Percentiles rank a stretch among this genome's conserved stretches.
Conservation (phyloP, 2,329 filamentous ascomycete species). For the Nigrospora sphaerica region DNA sequence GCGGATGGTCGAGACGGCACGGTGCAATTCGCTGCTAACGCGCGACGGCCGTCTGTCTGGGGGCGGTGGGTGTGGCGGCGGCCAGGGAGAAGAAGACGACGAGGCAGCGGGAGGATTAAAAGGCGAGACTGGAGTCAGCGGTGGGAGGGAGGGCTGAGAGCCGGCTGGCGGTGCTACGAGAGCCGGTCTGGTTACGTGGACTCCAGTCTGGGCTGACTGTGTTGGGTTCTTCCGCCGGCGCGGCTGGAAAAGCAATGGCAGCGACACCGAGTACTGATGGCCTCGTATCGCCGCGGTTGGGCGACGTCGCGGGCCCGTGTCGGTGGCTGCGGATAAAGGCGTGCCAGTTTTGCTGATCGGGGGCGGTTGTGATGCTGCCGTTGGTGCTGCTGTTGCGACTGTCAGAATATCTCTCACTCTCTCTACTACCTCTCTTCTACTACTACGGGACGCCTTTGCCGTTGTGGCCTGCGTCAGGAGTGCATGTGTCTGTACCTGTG, state of each 20-base stretch:
- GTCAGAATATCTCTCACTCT: background rate
- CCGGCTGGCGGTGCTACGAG: background rate
- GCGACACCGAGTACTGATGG: background rate
- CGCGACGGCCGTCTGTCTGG: too few relatives aligned
- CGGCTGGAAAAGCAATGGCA: background rate
- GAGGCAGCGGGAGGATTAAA: background rate
- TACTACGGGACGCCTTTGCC: too few relatives aligned
- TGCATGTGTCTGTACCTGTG: too few relatives aligned
- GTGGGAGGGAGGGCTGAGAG: constrained; percentile 1
- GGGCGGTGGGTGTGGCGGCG: background rate
- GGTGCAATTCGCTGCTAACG: too few relatives aligned
- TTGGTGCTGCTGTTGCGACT: background rate
- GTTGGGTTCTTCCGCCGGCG: constrained; percentile 1
- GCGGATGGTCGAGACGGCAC: too few relatives aligned
- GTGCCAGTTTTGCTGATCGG: too few relatives aligned
- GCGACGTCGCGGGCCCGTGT: too few relatives aligned
- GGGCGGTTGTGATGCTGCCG: background rate
- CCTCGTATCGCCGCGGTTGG: background rate
- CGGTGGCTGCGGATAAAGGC: too few relatives aligned
- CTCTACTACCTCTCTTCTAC: too few relatives aligned
- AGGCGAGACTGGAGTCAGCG: background rate
- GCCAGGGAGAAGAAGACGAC: background rate
- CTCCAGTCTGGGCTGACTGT: background rate
- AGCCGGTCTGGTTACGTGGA: too few relatives aligned
- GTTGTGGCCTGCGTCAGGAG: too few relatives aligned